Base-by-base conservation (phyloP, 352 stramenopile genomes). In the Pythium rishiriense region DNA sequence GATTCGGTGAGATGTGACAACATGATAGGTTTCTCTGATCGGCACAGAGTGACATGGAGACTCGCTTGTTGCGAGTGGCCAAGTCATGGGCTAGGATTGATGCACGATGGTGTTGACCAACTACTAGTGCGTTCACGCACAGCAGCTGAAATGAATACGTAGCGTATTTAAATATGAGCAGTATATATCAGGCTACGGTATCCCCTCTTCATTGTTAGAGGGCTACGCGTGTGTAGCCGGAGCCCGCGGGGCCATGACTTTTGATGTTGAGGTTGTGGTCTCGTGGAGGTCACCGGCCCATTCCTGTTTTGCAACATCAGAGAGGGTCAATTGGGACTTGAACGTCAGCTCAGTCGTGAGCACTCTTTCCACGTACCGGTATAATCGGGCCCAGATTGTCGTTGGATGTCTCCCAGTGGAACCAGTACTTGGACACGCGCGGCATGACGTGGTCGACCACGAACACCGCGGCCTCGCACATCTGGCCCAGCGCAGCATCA, bases 391-490 rank as follows among this genome's bases (percentile, higher is more conserved):
- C 64, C 14, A 70, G 35, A 45, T 66, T 51, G 35, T 57, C 57
- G 57, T 70, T 56, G 15, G 68, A 63, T 11, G 31, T 54, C 14
- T 85, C 77, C 77, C 77, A 85, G 52, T 68, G 81, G 37, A 85
- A 47, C 63, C 54, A 65, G 62, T 76, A 71, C 49, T 71, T 78
- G 74, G 77, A 74, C 31, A 83, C 67, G 15, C 65, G 63, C 0
- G 77, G 77, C 52, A 83, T 72, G 50, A 78, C 68, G 62, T 81
- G 70, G 43, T 81, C 77, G 49, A 73, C 64, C 35, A 80, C 35
- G 60, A 71, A 75, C 42, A 84, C 61, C 28, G 72, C 62, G 2
- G 69, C 66, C 42, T 63, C 52, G 24, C 67, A 73, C 19, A 82
- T 42, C 31, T 82, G 71, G 58, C 71, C 71, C 19, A 85, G 61